A percentile compares a stretch with the other conserved stretches of the same genome.
Evolutionary conservation across 345 rosid species (phyloP).

Genomic region (Populus ilicifolia): DNA sequence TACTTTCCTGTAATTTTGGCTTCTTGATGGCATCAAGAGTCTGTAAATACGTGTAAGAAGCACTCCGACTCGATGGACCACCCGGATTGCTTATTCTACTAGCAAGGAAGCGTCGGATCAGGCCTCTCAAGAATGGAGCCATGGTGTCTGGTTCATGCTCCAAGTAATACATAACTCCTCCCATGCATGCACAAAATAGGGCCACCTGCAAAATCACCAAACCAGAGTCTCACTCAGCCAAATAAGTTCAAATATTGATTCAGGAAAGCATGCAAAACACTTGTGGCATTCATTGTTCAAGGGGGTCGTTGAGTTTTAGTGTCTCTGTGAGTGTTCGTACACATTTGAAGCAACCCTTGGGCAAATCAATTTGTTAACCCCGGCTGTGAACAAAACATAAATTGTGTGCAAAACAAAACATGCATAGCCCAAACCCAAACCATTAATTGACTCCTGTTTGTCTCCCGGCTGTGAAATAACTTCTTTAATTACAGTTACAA

Average conservation of each 20-base stretch:
- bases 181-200: slow-evolving; percentile 92
- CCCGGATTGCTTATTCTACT: slow-evolving; percentile 87
- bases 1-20: slow-evolving; percentile 50
- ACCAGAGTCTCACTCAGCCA: not conserved
- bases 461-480: not conserved
- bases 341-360: not conserved
- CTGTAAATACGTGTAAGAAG: slow-evolving; percentile 71
- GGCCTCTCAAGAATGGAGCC: slow-evolving; percentile 89
- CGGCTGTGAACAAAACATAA: not conserved
- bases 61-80: slow-evolving; percentile 42
- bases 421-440: not conserved
- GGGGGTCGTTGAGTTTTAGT: not conserved
- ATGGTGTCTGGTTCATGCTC: slow-evolving; percentile 93
- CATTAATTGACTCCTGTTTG: not conserved
- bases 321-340: not conserved
- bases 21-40: slow-evolving; percentile 59
- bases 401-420: not conserved
- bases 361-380: not conserved
- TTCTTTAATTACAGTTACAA: not conserved
- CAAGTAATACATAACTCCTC: slow-evolving; percentile 95
- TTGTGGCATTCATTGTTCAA: not conserved
- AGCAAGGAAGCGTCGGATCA: slow-evolving; percentile 90
- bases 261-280: not conserved
- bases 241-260: not conserved
- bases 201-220: slow-evolving; percentile 58